Base-by-base conservation (phyloP, 2,329 filamentous ascomycete genomes). In the Aspergillus candidus region DNA sequence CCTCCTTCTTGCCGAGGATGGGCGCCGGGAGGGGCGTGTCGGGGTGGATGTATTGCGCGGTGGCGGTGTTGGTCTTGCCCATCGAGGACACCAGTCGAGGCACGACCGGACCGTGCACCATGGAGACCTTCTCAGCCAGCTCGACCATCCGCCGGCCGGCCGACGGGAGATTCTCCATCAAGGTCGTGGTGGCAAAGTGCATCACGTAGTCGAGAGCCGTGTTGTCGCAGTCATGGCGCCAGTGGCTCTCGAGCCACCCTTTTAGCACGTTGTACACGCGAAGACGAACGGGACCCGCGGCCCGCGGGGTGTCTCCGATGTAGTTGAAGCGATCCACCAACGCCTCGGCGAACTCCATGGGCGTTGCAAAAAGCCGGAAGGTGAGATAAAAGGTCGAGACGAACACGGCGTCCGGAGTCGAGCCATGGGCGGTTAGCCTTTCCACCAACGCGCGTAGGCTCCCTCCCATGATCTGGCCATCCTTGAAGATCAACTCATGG, bases 201-300 rank as follows among this genome's bases (percentile, higher is more conserved):
- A 84, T 75, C 50, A 98, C 94, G 38, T 86, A 72, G 1, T 77
- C 73, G 7, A 98, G 73, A 1, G 90, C 88, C 11, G 80, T 77
- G 41, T 80, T 79, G 62, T 98, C 93, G 10, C 83, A 82, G 47
- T 88, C 81, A 51, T 88, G 81, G 38, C 86, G 82, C 91, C 93
- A 98, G 67, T 98, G 89, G 6, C 86, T 93, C 70, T 97, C 93
- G 14, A 98, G 73, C 93, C 93, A 98, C 34, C 87, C 86, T 68
- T 98, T 98, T 75, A 98, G 88, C 44, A 89, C 84, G 62, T 98
- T 97, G 72, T 94, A 97, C 1, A 97, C 88, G 40, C 93, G 82
- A 38, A 98, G 73, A 40, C 90, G 83, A 15, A 97, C 91, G 0
- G 91, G 88, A 3, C 76, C 79, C 15, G 89, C 83, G 50, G 90